These are phyloP conservation scores for Cytospora mali DNA, from an alignment of 2,329 filamentous ascomycete genomes.

Conservation along the genomic window DNA sequence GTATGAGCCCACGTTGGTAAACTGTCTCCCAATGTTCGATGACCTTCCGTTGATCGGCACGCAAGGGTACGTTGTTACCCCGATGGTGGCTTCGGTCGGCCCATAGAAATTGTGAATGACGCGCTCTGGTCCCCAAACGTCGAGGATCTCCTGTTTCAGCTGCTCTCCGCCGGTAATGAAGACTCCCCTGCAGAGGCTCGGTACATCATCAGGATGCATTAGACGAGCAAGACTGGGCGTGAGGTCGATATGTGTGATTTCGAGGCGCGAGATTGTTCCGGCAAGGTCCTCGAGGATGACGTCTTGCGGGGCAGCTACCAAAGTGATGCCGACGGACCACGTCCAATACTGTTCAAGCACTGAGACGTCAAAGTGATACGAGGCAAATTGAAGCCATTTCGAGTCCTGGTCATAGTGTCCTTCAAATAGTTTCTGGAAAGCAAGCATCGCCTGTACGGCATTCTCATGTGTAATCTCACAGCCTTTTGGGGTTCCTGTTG, in stretches of 20 bases:
- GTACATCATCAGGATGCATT: conserved; percentile 77
- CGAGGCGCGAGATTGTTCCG: conserved; percentile 68
- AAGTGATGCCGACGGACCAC: conserved; percentile 85
- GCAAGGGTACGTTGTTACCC: conserved; percentile 85
- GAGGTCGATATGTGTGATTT: conserved; percentile 88
- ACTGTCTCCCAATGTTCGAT: conserved; percentile 85
- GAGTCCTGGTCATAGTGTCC: conserved; percentile 74
- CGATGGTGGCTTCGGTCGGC: conserved; percentile 91
- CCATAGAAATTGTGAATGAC: conserved; percentile 94
- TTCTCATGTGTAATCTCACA: conserved; percentile 90
- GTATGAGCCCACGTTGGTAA: conserved; percentile 83
- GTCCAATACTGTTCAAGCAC: conserved; percentile 95
- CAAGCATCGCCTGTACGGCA: conserved; percentile 83
- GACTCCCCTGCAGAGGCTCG: conserved; percentile 76
- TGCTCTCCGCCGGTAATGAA: conserved; percentile 94
- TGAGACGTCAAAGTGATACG: conserved; percentile 92
- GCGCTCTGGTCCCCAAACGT: conserved; percentile 76
- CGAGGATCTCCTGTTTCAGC: conserved; percentile 84
- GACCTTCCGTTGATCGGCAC: conserved; percentile 78
- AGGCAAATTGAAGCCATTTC: conserved; percentile 89
- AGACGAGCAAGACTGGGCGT: conserved; percentile 85
- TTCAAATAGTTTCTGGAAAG: conserved; percentile 78
- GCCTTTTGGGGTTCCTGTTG: conserved; percentile 83
- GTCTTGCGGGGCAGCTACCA: conserved; percentile 81
- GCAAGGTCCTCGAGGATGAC: conserved; percentile 83